These are phyloP conservation scores for Amylocystis lapponica DNA, from an alignment of 768 basidiomycete species.

Conservation along the genomic window DNA sequence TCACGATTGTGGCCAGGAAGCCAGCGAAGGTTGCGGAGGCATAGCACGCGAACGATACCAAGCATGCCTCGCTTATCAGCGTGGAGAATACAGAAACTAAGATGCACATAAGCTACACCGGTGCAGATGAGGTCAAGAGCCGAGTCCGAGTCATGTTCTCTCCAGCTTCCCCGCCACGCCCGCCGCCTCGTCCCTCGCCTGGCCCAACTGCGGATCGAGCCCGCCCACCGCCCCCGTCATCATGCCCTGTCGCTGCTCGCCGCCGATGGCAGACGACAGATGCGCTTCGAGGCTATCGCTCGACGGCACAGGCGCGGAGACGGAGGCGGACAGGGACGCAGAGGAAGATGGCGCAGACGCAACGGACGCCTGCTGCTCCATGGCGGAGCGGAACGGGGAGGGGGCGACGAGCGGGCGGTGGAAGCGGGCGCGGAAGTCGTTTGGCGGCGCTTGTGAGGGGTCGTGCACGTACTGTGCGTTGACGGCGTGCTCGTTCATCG, in stretches of 20 bases:
- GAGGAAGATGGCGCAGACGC: neutral
- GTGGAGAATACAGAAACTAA: too few relatives aligned
- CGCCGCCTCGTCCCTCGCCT: constrained; percentile 29
- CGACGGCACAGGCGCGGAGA: too few relatives aligned
- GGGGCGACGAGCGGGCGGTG: constrained; percentile 55
- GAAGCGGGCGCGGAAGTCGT: constrained; percentile 64
- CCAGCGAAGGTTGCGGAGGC: too few relatives aligned
- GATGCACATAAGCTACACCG: too few relatives aligned
- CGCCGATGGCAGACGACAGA: constrained; percentile 9
- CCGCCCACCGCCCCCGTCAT: constrained; percentile 4
- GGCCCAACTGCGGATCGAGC: constrained; percentile 29
- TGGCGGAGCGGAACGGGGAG: constrained; percentile 44
- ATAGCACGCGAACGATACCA: neutral
- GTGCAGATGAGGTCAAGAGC: too few relatives aligned
- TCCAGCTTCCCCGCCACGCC: constrained; percentile 27
- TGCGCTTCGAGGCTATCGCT: too few relatives aligned
- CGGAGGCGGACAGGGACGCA: too few relatives aligned
- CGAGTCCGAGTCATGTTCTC: constrained; percentile 17
- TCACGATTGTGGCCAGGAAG: too few relatives aligned
- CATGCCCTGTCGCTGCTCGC: neutral
- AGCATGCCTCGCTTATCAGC: too few relatives aligned
- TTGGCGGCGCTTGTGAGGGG: constrained; percentile 30
- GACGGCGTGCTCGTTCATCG: constrained; percentile 17
- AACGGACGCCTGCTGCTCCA: constrained; percentile 9
- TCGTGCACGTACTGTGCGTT: constrained; percentile 25